Conservation (phyloP, 108 stramenopile species). For the Discostella stelligeroides region DNA sequence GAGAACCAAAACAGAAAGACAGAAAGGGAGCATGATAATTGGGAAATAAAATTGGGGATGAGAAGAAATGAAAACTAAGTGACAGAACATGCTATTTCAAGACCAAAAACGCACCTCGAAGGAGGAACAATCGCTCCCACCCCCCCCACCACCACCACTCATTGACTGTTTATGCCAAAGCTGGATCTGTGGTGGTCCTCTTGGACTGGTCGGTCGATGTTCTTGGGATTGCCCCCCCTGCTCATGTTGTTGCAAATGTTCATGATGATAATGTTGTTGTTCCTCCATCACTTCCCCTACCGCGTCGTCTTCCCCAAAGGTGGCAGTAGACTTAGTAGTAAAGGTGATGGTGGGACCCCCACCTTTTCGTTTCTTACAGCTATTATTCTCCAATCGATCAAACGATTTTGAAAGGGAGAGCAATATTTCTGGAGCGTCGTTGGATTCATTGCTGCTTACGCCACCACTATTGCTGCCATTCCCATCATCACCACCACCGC, state of each 20-base stretch:
- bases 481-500: too few relatives aligned
- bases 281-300: neutral
- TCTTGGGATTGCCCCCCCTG: neutral
- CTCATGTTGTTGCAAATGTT: too few relatives aligned
- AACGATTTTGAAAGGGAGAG: conserved; percentile 42
- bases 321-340: neutral
- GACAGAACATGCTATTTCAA: too few relatives aligned
- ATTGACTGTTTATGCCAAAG: conserved; percentile 44
- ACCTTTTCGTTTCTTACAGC: neutral
- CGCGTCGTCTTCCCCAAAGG: neutral
- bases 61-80: too few relatives aligned
- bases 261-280: too few relatives aligned
- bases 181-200: conserved; percentile 44
- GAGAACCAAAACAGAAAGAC: too few relatives aligned
- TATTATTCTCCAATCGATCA: conserved; percentile 19
- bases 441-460: too few relatives aligned
- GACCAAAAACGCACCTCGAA: conserved; percentile 34
- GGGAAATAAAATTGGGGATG: too few relatives aligned
- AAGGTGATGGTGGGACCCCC: too few relatives aligned
- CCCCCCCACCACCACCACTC: too few relatives aligned
- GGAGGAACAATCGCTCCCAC: neutral
- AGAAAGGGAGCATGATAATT: too few relatives aligned
- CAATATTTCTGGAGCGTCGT: conserved; percentile 35
- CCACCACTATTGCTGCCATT: too few relatives aligned
- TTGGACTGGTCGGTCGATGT: conserved; percentile 40